These are phyloP conservation scores for Saturnispora dispora DNA, from an alignment of 805 yeast species.

Conservation along the genomic window DNA sequence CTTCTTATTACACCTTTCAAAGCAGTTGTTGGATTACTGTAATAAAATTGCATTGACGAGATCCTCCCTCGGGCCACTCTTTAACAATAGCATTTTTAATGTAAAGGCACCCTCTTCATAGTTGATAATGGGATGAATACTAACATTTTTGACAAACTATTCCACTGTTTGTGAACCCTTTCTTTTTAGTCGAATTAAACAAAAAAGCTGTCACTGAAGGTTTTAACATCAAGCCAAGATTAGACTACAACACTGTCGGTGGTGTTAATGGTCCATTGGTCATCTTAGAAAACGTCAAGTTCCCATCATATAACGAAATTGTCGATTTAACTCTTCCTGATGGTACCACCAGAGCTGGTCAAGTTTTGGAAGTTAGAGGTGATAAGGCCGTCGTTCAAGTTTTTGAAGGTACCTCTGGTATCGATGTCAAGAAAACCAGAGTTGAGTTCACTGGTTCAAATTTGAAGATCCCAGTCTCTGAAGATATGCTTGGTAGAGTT, in stretches of 20 bases:
- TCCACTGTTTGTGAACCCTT: conserved; percentile 21
- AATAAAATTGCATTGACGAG: neutral
- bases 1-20: too few relatives aligned
- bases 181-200: conserved; percentile 61
- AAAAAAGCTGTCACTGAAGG: conserved; percentile 89
- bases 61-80: neutral
- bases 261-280: conserved; percentile 99
- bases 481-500: conserved; percentile 94
- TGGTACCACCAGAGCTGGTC: conserved; percentile 92
- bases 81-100: neutral
- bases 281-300: conserved; percentile 75
- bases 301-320: conserved; percentile 90
- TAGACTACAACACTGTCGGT: conserved; percentile 91
- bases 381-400: conserved; percentile 97
- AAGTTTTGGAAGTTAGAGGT: conserved; percentile 96
- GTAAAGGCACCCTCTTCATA: neutral
- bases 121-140: neutral
- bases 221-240: conserved; percentile 82
- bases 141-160: conserved; percentile 26
- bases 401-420: conserved; percentile 97
- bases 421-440: conserved; percentile 94
- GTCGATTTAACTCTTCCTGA: conserved; percentile 96
- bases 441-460: conserved; percentile 96
- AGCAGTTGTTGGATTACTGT: neutral
- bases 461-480: conserved; percentile 89